phyloP scores from a whole-genome alignment of 176 grass and related monocot genomes.

The bread wheat (Triticum aestivum) region IWGSC_CS_RefSeq_v2.1 NC_057808.1:3562201-3562700 shows the following conservation, averaged over 20 bases:
- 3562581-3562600: neutral
- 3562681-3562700: slow-evolving; percentile 16
- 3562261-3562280: slow-evolving; percentile 17
- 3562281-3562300: slow-evolving; percentile 65
- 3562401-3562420: slow-evolving; percentile 53
- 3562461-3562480: neutral
- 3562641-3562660: neutral
- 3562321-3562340: slow-evolving; percentile 87
- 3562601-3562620: neutral
- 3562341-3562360: slow-evolving; percentile 72
- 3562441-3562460: neutral
- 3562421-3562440: slow-evolving; percentile 13
- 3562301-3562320: slow-evolving; percentile 63
- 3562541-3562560: neutral
- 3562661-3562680: neutral
- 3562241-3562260: too few species aligned
- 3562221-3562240: neutral
- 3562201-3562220: too few species aligned
- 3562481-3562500: slow-evolving; percentile 34
- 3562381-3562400: slow-evolving; percentile 79
- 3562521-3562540: neutral
- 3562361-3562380: slow-evolving; percentile 72
- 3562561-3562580: neutral
- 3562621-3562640: too few species aligned
- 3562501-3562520: slow-evolving; percentile 2